Base-by-base conservation (phyloP, 169 alveolate genomes). In the Plasmodium ovale region DNA sequence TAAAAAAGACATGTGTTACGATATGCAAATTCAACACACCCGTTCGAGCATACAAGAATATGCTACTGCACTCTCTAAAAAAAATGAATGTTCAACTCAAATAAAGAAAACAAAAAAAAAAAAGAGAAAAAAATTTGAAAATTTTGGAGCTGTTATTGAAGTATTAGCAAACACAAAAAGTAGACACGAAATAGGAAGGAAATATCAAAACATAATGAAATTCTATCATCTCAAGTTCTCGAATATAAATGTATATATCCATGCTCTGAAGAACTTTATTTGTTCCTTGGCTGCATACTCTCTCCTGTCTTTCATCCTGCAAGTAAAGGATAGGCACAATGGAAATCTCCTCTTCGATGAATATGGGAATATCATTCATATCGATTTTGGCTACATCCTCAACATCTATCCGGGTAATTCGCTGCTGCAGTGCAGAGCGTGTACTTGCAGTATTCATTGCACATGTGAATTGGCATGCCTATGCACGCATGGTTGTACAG, bases 281-380 rank as follows among this genome's bases (percentile, higher is more conserved):
- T 99, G 97, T 88, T 94, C 98, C 51, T 97, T 96, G 71, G 99
- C 99, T 42, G 99, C 99, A 3, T 98, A 98, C 89, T 97, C 99
- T n/a, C 91, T 98, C 35, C 96, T 97, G 25, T 95, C 98, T 42
- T 97, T 97, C 73, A 95, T 98, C 72, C 92, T 98, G 51, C 89
- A 79, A 79, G 89, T 79, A 58, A 97, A 97, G 88, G 99, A 98
- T 88, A 92, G 99, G 42, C 99, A 98, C 95, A 98, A 98, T 77
- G 99, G 99, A 4, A 98, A 98, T 90, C 94, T 98, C 21, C 88
- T 98, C 88, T 93, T 98, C 71, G 98, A 97, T 84, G 94, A 96
- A 39, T 93, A 94, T 21, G 99, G 99, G 10, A 99, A 97, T 87
- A 95, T 98, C 47, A 95, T 98, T 31, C 99, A 98, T 94, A 98